Base-by-base conservation (phyloP, 164 flowering plant species). In the Macadamia tetraphylla region DNA sequence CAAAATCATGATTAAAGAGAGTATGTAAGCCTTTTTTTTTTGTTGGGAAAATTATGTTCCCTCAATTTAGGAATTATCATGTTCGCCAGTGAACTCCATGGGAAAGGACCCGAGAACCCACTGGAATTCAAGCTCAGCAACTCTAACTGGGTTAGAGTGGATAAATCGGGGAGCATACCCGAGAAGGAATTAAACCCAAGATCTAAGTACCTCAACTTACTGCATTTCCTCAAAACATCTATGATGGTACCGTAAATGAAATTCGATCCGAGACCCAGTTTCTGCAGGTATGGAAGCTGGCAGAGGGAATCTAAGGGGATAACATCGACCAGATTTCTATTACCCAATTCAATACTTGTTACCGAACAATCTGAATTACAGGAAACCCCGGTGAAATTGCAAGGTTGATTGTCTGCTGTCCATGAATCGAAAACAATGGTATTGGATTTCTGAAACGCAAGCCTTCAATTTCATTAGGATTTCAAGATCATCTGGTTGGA, bases 91-190 rank as follows among this genome's bases (percentile, higher is more conserved):
- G 92, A 83, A 32, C 55, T 75, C 85, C 85, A 83, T 7, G 94
- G 97, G 70, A 88, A 88, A 1, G 44, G 2, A 57, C 93, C 91
- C 2, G 93, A 82, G 68, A 90, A 75, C 15, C 84, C 81, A 64
- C 80, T 83, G 0, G 6, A 2, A 18, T 87, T 85, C 62, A 90
- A 63, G 59, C 68, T 76, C 81, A 90, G 59, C 58, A 71, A 55
- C 65, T 49, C 43, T 60, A 90, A 56, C 17, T 59, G 48, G 0
- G 8, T 14, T 14, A 90, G 64, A 23, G 79, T 30, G 8, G 87
- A 81, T 64, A 90, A 75, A 29, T 81, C 86, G 1, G 94, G 96
- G 0, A 87, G 73, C 11, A 53, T 3, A 0, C 92, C 90, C 6
- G 81, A 2, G 64, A 91, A 83, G 0, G 23, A 63, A 70, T 88